Base-by-base conservation (phyloP, 2,329 filamentous ascomycete species). In the Raffaelea albimanens region DNA sequence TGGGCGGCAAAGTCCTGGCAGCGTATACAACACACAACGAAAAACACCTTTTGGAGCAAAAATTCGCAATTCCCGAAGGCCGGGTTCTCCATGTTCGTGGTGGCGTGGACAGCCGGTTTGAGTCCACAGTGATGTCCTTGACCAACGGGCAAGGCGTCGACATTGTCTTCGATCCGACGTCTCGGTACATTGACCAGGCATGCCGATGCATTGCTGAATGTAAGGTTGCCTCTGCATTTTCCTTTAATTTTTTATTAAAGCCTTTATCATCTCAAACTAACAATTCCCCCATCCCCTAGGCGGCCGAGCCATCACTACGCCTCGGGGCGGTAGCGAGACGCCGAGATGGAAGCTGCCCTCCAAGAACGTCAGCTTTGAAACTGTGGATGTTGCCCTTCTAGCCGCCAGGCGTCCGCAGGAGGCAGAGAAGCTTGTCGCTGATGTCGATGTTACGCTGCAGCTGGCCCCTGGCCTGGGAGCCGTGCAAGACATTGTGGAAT, bases 91-190 rank as follows among this genome's bases (percentile, higher is more conserved):
- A 54, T 14, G 41, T 21, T n/a, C n/a, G n/a, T 4, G 22, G 29
- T 11, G 9, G 4, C 4, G 14, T 31, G 5, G 33, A 44, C 8
- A 42, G 50, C 14, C 10, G 42, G 18, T 29, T 53, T 16, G 44
- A 52, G 9, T 52, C 56, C 0, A 45, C 53, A 3, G 52, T 73
- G 31, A 53, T 61, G 22, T 51, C 58, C 0, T 46, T 60, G 18
- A 71, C 67, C 1, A 51, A 50, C 14, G 50, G 55, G 1, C 46
- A 50, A 3, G 65, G 65, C 11, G 63, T 72, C 2, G 67, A 75
- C 40, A 50, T 73, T 3, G 59, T 75, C 2, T 72, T 73, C 45
- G 71, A 73, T 51, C 62, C 72, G 0, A 68, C 71, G 0, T 64
- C 64, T 43, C 55, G 61, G 9, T 53, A 64, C 33, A 45, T 63